These are phyloP conservation scores for Bocquillonia castaneifolia DNA, from an alignment of 441 rosid genomes.

Conservation along the genomic window DNA sequence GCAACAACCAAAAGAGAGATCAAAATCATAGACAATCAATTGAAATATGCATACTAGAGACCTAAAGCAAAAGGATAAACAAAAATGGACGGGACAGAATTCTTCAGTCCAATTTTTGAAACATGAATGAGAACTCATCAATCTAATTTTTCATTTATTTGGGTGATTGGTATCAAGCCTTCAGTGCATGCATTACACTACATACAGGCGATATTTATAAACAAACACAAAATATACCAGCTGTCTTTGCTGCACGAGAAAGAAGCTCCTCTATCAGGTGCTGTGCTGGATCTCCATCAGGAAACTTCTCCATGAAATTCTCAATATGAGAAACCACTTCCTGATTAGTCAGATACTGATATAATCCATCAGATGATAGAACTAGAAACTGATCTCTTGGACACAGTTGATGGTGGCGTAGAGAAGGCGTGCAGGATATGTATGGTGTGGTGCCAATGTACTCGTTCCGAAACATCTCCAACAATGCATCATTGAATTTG, in stretches of 20 bases:
- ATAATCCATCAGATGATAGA: constrained; percentile 93
- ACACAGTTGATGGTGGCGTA: constrained; percentile 69
- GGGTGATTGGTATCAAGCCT: too few relatives aligned
- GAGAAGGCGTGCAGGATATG: constrained; percentile 78
- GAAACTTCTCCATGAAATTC: constrained; percentile 82
- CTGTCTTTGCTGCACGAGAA: constrained; percentile 89
- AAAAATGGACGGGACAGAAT: neutral
- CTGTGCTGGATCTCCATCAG: constrained; percentile 97
- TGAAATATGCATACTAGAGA: neutral
- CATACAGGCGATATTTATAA: neutral
- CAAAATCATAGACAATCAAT: neutral
- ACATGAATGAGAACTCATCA: neutral
- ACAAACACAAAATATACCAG: constrained; percentile 45
- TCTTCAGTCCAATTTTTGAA: neutral
- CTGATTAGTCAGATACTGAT: constrained; percentile 86
- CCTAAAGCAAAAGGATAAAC: neutral
- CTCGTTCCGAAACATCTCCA: constrained; percentile 88
- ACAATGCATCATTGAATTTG: constrained; percentile 62
- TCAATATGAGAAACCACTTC: constrained; percentile 82
- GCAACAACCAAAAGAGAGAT: constrained; percentile 21
- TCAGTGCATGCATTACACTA: neutral
- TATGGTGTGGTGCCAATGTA: constrained; percentile 88
- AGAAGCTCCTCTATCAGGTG: constrained; percentile 87
- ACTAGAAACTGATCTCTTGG: constrained; percentile 82
- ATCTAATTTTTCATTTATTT: too few relatives aligned